A percentile compares a stretch with the other conserved stretches of the same genome.
Conservation (phyloP, 352 stramenopile genomes). For the Paralagenidium karlingii region DNA sequence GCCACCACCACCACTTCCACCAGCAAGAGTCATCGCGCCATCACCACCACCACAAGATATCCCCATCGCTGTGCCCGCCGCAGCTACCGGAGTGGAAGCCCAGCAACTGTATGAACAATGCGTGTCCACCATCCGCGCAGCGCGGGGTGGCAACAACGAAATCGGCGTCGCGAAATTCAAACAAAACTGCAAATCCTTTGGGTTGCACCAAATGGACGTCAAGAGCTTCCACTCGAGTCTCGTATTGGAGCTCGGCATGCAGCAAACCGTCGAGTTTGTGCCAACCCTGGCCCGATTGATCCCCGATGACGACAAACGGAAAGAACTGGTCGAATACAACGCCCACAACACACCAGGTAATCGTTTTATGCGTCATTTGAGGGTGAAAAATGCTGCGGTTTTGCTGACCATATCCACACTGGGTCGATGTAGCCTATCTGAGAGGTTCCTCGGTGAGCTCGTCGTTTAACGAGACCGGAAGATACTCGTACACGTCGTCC, state of each 20-base stretch:
- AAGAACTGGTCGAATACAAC: conserved; percentile 41
- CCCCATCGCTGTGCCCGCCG: conserved; percentile 20
- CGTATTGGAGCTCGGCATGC: conserved; percentile 24
- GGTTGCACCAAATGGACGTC: conserved; percentile 39
- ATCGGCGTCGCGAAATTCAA: conserved; percentile 43
- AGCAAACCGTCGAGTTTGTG: conserved; percentile 26
- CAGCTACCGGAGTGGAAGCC: conserved; percentile 30
- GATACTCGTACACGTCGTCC: too few species aligned
- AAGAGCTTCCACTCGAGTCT: conserved; percentile 37
- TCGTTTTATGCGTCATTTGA: too few species aligned
- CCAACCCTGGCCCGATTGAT: conserved; percentile 33
- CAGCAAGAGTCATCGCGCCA: conserved; percentile 7
- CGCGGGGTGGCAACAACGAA: conserved; percentile 36
- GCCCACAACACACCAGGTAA: too few species aligned
- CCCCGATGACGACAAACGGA: conserved; percentile 29
- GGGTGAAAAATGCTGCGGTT: too few species aligned
- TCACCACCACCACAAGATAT: too few species aligned
- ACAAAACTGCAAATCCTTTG: conserved; percentile 42
- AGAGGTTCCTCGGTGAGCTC: too few species aligned
- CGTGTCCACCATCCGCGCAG: conserved; percentile 36
- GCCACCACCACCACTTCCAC: background rate
- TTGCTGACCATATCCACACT: too few species aligned
- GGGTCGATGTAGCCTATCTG: too few species aligned
- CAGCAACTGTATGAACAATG: conserved; percentile 41
- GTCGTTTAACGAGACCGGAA: too few species aligned